A percentile compares a stretch with the other conserved stretches of the same genome.
These are phyloP conservation scores for Setomelanomma holmii DNA, from an alignment of 2,329 filamentous ascomycete genomes.

Conservation along the genomic window DNA sequence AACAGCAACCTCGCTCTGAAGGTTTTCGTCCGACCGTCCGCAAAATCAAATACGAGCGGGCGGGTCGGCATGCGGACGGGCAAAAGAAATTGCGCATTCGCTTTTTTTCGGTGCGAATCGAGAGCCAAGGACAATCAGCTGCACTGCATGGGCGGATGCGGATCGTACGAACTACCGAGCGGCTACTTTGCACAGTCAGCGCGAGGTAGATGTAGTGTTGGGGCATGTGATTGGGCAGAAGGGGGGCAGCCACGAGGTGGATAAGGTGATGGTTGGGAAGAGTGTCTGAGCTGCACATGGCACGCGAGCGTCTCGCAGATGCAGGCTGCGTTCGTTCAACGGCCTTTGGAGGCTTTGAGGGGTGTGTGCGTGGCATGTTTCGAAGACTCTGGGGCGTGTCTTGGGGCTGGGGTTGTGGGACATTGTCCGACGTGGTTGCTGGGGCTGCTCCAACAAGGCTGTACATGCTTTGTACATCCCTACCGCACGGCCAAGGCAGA, in stretches of 20 bases:
- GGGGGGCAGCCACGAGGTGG: neutral
- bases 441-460: constrained; percentile 30
- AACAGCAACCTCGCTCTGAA: neutral
- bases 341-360: neutral
- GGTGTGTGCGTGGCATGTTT: constrained; percentile 18
- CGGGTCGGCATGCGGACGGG: constrained; percentile 8
- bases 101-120: neutral
- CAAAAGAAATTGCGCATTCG: constrained; percentile 23
- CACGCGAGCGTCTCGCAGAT: neutral
- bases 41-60: constrained; percentile 9
- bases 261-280: constrained; percentile 7
- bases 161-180: constrained; percentile 32
- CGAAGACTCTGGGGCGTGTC: constrained; percentile 18
- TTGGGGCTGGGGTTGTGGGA: constrained; percentile 14
- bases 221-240: constrained; percentile 18
- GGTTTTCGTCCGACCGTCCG: constrained; percentile 14
- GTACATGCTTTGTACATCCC: neutral
- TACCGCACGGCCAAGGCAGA: neutral
- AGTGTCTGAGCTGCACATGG: neutral
- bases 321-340: no score
- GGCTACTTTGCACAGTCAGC: constrained; percentile 24
- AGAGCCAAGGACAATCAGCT: constrained; percentile 1
- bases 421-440: constrained; percentile 21
- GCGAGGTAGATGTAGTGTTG: neutral
- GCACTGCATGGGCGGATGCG: constrained; percentile 15